phyloP scores from a whole-genome alignment of 2,329 filamentous ascomycete species.

The Aspergillus viridinutans region DNA sequence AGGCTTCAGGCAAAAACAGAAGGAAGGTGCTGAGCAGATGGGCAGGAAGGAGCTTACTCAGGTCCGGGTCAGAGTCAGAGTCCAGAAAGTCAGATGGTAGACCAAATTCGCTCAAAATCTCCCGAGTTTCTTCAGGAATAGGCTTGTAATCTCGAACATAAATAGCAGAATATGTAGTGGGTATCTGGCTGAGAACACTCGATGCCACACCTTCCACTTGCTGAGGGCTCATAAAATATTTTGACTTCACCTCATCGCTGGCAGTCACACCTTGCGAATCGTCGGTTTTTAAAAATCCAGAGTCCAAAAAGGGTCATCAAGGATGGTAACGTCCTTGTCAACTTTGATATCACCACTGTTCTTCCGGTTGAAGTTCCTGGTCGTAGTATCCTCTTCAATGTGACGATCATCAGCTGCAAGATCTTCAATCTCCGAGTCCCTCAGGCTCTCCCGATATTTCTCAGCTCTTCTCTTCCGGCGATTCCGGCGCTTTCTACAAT shows the following conservation, averaged over 20 bases:
- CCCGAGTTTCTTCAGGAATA: slow-evolving; percentile 12
- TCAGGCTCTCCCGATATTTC: not conserved
- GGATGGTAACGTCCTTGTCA: not conserved
- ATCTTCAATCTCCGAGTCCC: not conserved
- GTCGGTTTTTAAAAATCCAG: slow-evolving; percentile 37
- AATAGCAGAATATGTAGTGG: not conserved
- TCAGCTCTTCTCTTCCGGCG: not conserved
- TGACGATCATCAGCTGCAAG: not conserved
- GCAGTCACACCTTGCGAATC: slow-evolving; percentile 35
- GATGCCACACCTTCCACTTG: not conserved
- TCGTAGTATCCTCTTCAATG: not conserved
- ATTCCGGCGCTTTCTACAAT: not conserved
- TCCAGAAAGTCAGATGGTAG: slow-evolving; percentile 19
- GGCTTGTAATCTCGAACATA: not conserved
- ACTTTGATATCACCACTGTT: not conserved
- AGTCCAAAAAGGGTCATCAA: slow-evolving; percentile 13
- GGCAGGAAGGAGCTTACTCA: too few relatives aligned
- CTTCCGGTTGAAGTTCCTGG: not conserved
- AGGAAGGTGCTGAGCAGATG: too few relatives aligned
- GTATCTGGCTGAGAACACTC: not conserved
- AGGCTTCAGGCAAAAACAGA: too few relatives aligned
- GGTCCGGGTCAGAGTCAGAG: slow-evolving; percentile 32
- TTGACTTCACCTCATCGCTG: slow-evolving; percentile 38
- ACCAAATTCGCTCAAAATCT: slow-evolving; percentile 12
- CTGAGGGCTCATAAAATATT: slow-evolving; percentile 23